phyloP scores from a whole-genome alignment of 441 rosid species.

The Gossypium schwendimanii region DNA sequence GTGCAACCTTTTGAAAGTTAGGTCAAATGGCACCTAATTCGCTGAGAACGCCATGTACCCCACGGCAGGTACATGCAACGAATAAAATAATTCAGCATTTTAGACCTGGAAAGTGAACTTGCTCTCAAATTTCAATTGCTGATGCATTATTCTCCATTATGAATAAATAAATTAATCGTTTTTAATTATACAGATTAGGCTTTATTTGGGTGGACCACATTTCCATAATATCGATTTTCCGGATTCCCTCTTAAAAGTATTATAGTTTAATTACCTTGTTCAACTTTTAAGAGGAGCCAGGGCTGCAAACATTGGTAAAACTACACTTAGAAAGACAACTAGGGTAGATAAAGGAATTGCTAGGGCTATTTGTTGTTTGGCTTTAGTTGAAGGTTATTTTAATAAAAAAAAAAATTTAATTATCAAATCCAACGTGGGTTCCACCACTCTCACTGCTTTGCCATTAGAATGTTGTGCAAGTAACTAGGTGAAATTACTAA shows the following conservation, averaged over 20 bases:
- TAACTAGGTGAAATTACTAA: constrained; percentile 17
- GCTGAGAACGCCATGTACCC: constrained; percentile 24
- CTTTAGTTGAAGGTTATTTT: constrained; percentile 21
- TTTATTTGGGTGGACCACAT: constrained; percentile 54
- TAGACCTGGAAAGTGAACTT: constrained; percentile 24
- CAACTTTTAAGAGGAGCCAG: constrained; percentile 27
- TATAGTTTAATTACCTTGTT: constrained; percentile 29
- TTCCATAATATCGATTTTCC: constrained; percentile 48
- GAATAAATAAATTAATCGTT: constrained; percentile 15
- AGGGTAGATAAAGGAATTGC: constrained; percentile 12
- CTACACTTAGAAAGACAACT: constrained; percentile 14
- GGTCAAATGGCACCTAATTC: constrained; percentile 36
- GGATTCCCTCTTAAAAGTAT: constrained; percentile 60
- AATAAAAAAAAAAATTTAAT: constrained; percentile 5
- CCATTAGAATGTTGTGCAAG: constrained; percentile 30
- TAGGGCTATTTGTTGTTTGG: constrained; percentile 1
- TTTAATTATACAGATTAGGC: constrained; percentile 23
- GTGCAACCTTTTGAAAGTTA: constrained; percentile 22
- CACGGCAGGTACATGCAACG: constrained; percentile 23
- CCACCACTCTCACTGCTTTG: constrained; percentile 28
- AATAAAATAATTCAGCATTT: constrained; percentile 17
- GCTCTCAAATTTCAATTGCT: constrained; percentile 25
- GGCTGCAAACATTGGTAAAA: constrained; percentile 18
- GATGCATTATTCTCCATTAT: constrained; percentile 52
- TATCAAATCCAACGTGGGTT: constrained; percentile 26